Conservation (phyloP, 2,329 filamentous ascomycete genomes). For the Neofusicoccum parvum region DNA sequence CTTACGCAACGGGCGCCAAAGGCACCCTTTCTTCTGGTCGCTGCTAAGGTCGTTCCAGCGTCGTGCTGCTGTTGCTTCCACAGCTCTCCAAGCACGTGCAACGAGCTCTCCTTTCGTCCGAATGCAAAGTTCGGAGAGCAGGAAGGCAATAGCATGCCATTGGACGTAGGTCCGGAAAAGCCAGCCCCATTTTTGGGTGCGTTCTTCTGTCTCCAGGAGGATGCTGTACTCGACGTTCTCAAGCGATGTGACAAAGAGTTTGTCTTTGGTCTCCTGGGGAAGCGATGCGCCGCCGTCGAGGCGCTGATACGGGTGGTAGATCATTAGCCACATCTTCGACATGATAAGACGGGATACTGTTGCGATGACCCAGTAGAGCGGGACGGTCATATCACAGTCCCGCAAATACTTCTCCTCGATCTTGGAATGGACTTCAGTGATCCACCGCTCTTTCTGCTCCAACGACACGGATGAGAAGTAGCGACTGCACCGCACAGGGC, state of each 20-base stretch:
- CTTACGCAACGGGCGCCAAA: constrained; percentile 66
- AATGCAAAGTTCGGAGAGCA: constrained; percentile 62
- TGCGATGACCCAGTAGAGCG: constrained; percentile 68
- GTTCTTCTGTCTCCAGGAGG: constrained; percentile 64
- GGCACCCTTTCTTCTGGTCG: constrained; percentile 46
- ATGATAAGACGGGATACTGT: constrained; percentile 68
- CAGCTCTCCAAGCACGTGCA: constrained; percentile 62
- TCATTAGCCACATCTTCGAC: constrained; percentile 74
- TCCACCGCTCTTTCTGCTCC: constrained; percentile 53
- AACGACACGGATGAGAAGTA: constrained; percentile 48
- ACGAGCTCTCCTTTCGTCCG: constrained; percentile 59
- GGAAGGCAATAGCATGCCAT: constrained; percentile 66
- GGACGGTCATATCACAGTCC: constrained; percentile 57
- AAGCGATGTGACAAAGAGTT: constrained; percentile 70
- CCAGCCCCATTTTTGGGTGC: constrained; percentile 66
- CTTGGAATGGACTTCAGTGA: constrained; percentile 49
- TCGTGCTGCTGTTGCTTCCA: constrained; percentile 50
- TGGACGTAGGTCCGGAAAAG: constrained; percentile 66
- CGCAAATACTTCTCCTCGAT: constrained; percentile 54
- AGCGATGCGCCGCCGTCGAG: constrained; percentile 59
- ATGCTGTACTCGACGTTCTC: constrained; percentile 74
- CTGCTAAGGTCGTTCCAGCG: constrained; percentile 40
- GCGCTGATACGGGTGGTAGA: constrained; percentile 73
- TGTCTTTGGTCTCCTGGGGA: constrained; percentile 65
- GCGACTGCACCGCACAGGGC: constrained; percentile 43